Percentiles rank a stretch among this genome's conserved stretches.
Evolutionary conservation across 106 monocot genomes (phyloP).

Genomic region (Allium fistulosum): DNA sequence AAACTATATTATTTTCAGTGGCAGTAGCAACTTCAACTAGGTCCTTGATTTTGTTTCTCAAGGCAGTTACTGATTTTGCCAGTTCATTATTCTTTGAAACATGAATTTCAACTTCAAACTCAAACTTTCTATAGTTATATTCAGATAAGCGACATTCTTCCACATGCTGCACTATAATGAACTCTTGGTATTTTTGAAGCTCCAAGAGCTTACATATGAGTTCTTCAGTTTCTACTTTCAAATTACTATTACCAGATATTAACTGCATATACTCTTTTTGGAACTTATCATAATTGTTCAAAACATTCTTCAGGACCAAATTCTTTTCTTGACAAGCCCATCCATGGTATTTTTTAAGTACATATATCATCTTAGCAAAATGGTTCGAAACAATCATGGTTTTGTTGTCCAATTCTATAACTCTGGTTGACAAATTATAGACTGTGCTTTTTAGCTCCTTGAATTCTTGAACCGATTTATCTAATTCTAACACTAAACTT

Average conservation of each 20-base stretch:
- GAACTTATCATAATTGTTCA: constrained; percentile 47
- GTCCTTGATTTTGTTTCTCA: constrained; percentile 42
- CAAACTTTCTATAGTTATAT: constrained; percentile 54
- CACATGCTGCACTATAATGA: constrained; percentile 88
- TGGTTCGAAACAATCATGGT: constrained; percentile 31
- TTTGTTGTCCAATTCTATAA: constrained; percentile 59
- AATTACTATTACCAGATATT: constrained; percentile 32
- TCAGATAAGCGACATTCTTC: constrained; percentile 86
- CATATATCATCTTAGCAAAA: constrained; percentile 31
- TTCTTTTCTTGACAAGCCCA: constrained; percentile 56
- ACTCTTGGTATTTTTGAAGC: constrained; percentile 72
- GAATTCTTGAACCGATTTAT: constrained; percentile 25
- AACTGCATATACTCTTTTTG: constrained; percentile 25
- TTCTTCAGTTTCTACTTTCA: constrained; percentile 38
- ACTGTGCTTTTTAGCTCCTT: constrained; percentile 36
- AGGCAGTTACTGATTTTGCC: constrained; percentile 37
- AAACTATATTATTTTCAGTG: constrained; percentile 60
- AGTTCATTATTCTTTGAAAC: constrained; percentile 44
- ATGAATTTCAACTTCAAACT: constrained; percentile 43
- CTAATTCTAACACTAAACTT: constrained; percentile 28
- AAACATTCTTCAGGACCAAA: constrained; percentile 28
- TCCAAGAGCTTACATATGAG: constrained; percentile 50
- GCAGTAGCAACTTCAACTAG: constrained; percentile 42
- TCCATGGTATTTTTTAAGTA: constrained; percentile 27
- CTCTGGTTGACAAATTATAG: constrained; percentile 20